These are phyloP conservation scores for Diaporthe australafricana DNA, from an alignment of 2,329 filamentous ascomycete species.

Conservation along the genomic window DNA sequence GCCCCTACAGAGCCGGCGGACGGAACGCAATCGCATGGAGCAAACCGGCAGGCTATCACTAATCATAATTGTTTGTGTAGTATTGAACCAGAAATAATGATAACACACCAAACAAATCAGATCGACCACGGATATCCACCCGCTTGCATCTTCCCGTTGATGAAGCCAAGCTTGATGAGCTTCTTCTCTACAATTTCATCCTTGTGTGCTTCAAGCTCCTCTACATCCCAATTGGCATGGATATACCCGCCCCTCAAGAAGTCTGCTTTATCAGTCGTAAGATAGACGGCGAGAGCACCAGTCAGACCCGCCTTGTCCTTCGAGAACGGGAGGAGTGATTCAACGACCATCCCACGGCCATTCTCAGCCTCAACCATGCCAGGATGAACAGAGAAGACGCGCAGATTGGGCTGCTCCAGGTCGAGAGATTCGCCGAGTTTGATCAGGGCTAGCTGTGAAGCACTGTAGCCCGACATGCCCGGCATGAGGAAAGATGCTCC, in stretches of 20 bases:
- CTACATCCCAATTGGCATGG: conserved; percentile 50
- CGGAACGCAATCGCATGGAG: neutral
- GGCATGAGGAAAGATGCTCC: conserved; percentile 40
- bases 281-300: conserved; percentile 46
- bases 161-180: conserved; percentile 39
- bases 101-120: neutral
- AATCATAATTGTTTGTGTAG: neutral
- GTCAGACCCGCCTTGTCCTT: conserved; percentile 47
- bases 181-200: conserved; percentile 45
- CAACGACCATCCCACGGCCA: conserved; percentile 39
- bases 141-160: conserved; percentile 23
- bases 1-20: neutral
- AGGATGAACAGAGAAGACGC: conserved; percentile 41
- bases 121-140: conserved; percentile 33
- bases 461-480: conserved; percentile 41
- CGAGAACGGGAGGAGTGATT: conserved; percentile 42
- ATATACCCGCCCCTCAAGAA: conserved; percentile 49
- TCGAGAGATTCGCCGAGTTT: conserved; percentile 43
- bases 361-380: conserved; percentile 42
- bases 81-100: neutral
- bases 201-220: conserved; percentile 46
- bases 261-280: conserved; percentile 45
- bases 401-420: conserved; percentile 42
- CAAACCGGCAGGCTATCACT: neutral
- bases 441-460: conserved; percentile 41